phyloP scores from a whole-genome alignment of 2,329 filamentous ascomycete species.

The Furcasterigmium furcatum region DNA sequence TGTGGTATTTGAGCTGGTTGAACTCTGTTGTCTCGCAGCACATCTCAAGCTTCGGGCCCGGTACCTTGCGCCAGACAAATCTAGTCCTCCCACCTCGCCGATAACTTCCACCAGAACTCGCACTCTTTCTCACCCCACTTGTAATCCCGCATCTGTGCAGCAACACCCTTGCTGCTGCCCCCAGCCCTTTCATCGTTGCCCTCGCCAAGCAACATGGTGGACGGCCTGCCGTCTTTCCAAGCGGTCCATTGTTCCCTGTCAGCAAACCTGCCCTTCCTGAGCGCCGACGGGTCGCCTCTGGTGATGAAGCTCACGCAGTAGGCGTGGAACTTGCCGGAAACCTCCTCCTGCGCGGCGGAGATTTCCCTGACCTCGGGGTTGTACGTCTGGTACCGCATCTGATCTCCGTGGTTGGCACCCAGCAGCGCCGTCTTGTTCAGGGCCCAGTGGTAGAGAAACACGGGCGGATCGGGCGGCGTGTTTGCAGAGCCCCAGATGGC shows the following conservation, averaged over 20 bases:
- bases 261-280: slow-evolving; percentile 14
- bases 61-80: no score
- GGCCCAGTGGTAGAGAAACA: slow-evolving; percentile 25
- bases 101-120: slow-evolving; percentile 39
- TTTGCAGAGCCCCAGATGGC: slow-evolving; percentile 20
- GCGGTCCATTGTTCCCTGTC: slow-evolving; percentile 19
- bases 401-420: slow-evolving; percentile 39
- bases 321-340: slow-evolving; percentile 8
- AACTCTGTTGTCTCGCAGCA: no score
- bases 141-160: slow-evolving; percentile 35
- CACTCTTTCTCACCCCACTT: slow-evolving; percentile 39
- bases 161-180: slow-evolving; percentile 27
- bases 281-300: slow-evolving; percentile 10
- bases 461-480: slow-evolving; percentile 13
- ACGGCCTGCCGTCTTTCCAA: slow-evolving; percentile 17
- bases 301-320: slow-evolving; percentile 8
- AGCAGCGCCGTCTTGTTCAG: slow-evolving; percentile 18
- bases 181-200: slow-evolving; percentile 46
- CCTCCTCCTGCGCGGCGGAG: slow-evolving; percentile 22
- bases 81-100: slow-evolving; percentile 22
- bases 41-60: no score
- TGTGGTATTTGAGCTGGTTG: no score
- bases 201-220: slow-evolving; percentile 40
- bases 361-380: slow-evolving; percentile 29
- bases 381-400: slow-evolving; percentile 40